These are phyloP conservation scores for Colletotrichum higginsianum DNA, from an alignment of 2,329 filamentous ascomycete species.

Conservation along the genomic window DNA sequence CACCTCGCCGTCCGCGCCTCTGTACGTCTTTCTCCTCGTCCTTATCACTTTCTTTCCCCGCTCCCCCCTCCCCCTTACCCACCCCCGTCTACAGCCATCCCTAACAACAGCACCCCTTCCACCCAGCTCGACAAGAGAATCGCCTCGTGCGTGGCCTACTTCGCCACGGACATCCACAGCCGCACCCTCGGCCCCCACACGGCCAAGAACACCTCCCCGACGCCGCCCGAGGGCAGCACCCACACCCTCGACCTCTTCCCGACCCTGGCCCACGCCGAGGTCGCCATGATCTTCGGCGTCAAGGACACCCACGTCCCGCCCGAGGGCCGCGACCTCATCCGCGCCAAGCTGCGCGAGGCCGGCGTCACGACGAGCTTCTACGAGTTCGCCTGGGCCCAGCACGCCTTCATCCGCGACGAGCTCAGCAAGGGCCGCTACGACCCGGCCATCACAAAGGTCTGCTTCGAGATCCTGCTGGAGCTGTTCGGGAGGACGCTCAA, in stretches of 20 bases:
- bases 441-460: conserved; percentile 86
- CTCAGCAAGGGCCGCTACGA: conserved; percentile 95
- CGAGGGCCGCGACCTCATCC: conserved; percentile 85
- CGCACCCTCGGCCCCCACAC: conserved; percentile 77
- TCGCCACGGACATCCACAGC: conserved; percentile 91
- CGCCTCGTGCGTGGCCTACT: conserved; percentile 85
- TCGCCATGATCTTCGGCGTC: conserved; percentile 92
- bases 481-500: conserved; percentile 85
- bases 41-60: conserved; percentile 9
- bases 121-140: conserved; percentile 80
- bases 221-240: conserved; percentile 55
- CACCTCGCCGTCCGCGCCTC: conserved; percentile 79
- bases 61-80: background rate
- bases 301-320: conserved; percentile 92
- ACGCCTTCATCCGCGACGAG: conserved; percentile 95
- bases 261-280: conserved; percentile 82
- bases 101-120: background rate
- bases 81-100: background rate
- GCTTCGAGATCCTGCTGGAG: conserved; percentile 92
- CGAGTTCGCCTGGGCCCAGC: conserved; percentile 93
- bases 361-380: conserved; percentile 85
- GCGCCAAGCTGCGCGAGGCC: conserved; percentile 83
- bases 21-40: conserved; percentile 54
- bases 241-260: conserved; percentile 70
- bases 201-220: conserved; percentile 62